A percentile compares a stretch with the other conserved stretches of the same genome.
Conservation (phyloP, 495 filamentous ascomycete genomes). For the Hypoxylon rickii region DNA sequence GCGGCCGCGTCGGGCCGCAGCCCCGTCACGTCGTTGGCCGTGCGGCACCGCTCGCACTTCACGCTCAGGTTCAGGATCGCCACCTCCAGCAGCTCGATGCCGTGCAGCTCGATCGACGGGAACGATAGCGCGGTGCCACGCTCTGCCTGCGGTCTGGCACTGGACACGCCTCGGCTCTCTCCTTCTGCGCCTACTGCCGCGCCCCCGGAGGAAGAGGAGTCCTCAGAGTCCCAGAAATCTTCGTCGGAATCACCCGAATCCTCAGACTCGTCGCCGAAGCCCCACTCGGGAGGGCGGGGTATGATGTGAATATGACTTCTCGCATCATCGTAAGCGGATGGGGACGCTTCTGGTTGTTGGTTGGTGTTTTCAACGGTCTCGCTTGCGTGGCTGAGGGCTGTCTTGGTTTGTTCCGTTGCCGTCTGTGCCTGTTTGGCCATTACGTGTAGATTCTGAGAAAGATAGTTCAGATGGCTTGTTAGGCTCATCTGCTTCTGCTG, state of each 20-base stretch:
- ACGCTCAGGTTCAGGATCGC: constrained; percentile 69
- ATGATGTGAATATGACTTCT: constrained; percentile 75
- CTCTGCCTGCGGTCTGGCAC: constrained; percentile 50
- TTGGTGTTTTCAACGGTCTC: constrained; percentile 5
- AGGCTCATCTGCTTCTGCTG: constrained; percentile 65
- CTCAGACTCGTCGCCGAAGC: constrained; percentile 48
- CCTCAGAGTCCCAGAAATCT: constrained; percentile 37
- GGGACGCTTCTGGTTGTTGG: constrained; percentile 1
- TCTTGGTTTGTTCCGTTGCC: constrained; percentile 8
- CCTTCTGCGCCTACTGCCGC: constrained; percentile 43
- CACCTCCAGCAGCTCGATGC: constrained; percentile 80
- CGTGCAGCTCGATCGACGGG: constrained; percentile 78
- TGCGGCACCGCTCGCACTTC: constrained; percentile 87
- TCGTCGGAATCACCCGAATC: constrained; percentile 52
- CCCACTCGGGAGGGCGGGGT: constrained; percentile 84
- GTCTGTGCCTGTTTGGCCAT: constrained; percentile 60
- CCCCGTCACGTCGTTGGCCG: constrained; percentile 69
- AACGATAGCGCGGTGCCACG: constrained; percentile 81
- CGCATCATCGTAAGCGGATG: constrained; percentile 42
- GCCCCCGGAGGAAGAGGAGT: constrained; percentile 49
- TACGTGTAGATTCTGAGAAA: constrained; percentile 72
- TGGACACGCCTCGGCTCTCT: constrained; percentile 43
- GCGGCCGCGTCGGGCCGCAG: constrained; percentile 53
- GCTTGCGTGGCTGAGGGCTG: neutral
- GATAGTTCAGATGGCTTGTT: constrained; percentile 76